A percentile compares a stretch with the other conserved stretches of the same genome.
phyloP scores from a whole-genome alignment of 495 filamentous ascomycete genomes.

The Penicillium pancosmium region DNA sequence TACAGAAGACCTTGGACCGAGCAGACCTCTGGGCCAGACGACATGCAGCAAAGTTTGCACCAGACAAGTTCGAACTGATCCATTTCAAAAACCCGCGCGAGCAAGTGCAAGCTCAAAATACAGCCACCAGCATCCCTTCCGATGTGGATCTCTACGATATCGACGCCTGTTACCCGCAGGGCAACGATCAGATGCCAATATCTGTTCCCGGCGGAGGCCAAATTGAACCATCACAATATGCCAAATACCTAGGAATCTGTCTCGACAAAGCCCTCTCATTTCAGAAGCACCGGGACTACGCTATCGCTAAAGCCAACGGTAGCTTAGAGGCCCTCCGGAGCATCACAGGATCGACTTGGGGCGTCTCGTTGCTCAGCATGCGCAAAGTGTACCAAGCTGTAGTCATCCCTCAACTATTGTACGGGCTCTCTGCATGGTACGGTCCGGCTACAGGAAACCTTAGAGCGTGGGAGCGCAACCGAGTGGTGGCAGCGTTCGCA shows the following conservation, averaged over 20 bases:
- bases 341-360: constrained; percentile 18
- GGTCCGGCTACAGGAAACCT: neutral
- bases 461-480: neutral
- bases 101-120: too few relatives aligned
- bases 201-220: neutral
- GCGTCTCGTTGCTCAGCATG: constrained; percentile 12
- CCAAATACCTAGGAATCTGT: constrained; percentile 20
- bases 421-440: constrained; percentile 16
- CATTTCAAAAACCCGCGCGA: constrained; percentile 8
- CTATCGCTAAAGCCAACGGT: constrained; percentile 12
- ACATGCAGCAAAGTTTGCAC: constrained; percentile 22
- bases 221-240: neutral
- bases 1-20: constrained; percentile 5
- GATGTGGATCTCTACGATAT: neutral
- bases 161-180: neutral
- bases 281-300: constrained; percentile 7
- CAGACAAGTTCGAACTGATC: constrained; percentile 16
- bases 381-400: constrained; percentile 23
- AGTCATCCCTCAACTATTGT: constrained; percentile 24
- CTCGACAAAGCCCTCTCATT: constrained; percentile 23
- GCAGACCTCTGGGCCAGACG: constrained; percentile 12
- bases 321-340: constrained; percentile 17
- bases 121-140: too few relatives aligned
- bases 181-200: constrained; percentile 6
- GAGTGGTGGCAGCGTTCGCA: constrained; percentile 2